Conservation (phyloP, 225 moss, liverwort and hornwort species). For the Bryum argenteum region DNA sequence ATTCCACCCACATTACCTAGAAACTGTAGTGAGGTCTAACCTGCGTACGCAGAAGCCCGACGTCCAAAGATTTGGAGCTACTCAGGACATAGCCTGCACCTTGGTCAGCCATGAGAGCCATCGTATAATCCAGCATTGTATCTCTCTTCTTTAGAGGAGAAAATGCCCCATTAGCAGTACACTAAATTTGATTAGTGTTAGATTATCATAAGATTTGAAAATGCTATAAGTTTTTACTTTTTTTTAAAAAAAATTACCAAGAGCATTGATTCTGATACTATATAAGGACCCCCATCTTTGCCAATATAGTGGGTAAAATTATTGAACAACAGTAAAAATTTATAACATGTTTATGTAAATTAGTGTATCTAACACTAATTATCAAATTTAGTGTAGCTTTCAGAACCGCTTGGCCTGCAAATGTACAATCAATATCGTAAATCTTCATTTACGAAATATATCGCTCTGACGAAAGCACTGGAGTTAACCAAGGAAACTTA, state of each 20-base stretch:
- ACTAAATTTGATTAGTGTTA: too few species aligned
- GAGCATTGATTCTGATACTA: too few species aligned
- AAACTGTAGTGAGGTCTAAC: constrained; percentile 35
- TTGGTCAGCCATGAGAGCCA: constrained; percentile 94
- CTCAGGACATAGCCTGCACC: constrained; percentile 83
- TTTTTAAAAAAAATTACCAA: too few species aligned
- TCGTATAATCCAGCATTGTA: constrained; percentile 92
- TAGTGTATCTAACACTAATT: too few species aligned
- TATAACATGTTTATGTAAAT: too few species aligned
- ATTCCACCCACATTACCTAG: too few species aligned
- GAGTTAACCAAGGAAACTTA: not conserved
- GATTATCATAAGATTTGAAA: too few species aligned
- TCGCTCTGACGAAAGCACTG: constrained; percentile 21
- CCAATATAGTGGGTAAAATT: too few species aligned
- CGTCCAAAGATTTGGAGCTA: constrained; percentile 72
- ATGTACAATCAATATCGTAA: constrained; percentile 14
- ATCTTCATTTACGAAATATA: not conserved
- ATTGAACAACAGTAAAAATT: too few species aligned
- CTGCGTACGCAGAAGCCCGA: constrained; percentile 90
- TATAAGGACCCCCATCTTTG: too few species aligned
- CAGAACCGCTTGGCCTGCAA: constrained; percentile 91
- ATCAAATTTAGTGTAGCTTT: too few species aligned
- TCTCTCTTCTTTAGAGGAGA: constrained; percentile 93
- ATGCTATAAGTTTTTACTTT: too few species aligned
- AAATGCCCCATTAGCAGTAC: constrained; percentile 85